Conservation (phyloP, 176 grass and related monocot genomes). For the Lolium rigidum region DNA sequence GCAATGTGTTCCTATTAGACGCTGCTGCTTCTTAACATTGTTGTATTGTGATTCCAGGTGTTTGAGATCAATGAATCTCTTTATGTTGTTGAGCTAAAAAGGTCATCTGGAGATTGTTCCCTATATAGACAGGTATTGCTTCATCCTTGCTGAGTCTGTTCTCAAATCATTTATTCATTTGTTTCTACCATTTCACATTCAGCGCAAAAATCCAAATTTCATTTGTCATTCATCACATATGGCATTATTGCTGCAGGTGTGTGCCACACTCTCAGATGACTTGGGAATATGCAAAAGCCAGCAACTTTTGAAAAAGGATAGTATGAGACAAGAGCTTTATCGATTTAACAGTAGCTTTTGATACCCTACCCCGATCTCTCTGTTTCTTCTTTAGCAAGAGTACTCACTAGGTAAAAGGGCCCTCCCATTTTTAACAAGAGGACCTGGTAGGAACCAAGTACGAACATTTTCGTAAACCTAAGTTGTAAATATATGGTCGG, state of each 20-base stretch:
- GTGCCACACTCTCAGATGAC: slow-evolving; percentile 67
- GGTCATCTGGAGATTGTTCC: slow-evolving; percentile 67
- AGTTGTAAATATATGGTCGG: slow-evolving; percentile 29
- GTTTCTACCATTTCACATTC: background rate
- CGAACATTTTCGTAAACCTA: slow-evolving; percentile 21
- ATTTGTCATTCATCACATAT: slow-evolving; percentile 11
- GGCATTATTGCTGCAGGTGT: slow-evolving; percentile 61
- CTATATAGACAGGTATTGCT: slow-evolving; percentile 75
- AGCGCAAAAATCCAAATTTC: background rate
- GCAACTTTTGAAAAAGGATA: slow-evolving; percentile 48
- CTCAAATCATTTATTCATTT: slow-evolving; percentile 11
- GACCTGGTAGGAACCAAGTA: slow-evolving; percentile 11
- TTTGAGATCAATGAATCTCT: slow-evolving; percentile 81
- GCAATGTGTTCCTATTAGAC: slow-evolving; percentile 25
- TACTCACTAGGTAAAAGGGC: slow-evolving; percentile 7
- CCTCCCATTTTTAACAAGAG: slow-evolving; percentile 25
- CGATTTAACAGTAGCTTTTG: slow-evolving; percentile 58
- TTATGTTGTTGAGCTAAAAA: slow-evolving; percentile 84
- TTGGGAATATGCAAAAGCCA: slow-evolving; percentile 62
- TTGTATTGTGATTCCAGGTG: slow-evolving; percentile 57
- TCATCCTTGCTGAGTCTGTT: slow-evolving; percentile 25
- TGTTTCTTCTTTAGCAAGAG: slow-evolving; percentile 13
- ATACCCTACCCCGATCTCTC: background rate
- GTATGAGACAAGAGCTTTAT: slow-evolving; percentile 48
- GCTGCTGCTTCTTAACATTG: slow-evolving; percentile 24